Conservation (phyloP, 2,329 filamentous ascomycete species). For the Thielaviopsis populi region DNA sequence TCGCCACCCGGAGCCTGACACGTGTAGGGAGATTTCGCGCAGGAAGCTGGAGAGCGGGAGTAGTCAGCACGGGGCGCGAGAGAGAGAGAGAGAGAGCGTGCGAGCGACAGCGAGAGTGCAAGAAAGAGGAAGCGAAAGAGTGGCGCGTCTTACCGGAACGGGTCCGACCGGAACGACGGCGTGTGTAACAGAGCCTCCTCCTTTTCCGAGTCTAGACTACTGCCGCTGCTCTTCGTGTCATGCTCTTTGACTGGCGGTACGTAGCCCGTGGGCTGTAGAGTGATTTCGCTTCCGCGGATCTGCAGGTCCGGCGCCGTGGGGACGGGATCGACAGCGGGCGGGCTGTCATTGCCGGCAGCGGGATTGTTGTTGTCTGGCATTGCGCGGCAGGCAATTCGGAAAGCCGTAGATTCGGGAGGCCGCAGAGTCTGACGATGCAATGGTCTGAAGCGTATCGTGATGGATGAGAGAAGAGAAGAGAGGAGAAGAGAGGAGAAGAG, state of each 20-base stretch:
- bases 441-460: not conserved
- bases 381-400: not conserved
- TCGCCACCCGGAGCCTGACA: slow-evolving; percentile 88
- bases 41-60: slow-evolving; percentile 50
- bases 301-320: slow-evolving; percentile 56
- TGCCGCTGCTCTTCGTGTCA: slow-evolving; percentile 19
- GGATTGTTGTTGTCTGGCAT: not conserved
- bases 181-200: slow-evolving; percentile 68
- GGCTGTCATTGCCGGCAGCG: not conserved
- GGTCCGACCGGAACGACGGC: slow-evolving; percentile 65
- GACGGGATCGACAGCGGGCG: slow-evolving; percentile 22
- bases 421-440: not conserved
- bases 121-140: not conserved
- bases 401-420: not conserved
- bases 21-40: slow-evolving; percentile 82
- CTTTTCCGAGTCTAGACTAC: slow-evolving; percentile 30
- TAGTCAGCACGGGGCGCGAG: not conserved
- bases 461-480: too few species aligned
- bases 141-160: slow-evolving; percentile 34
- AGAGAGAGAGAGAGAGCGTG: not conserved
- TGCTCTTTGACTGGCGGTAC: slow-evolving; percentile 33
- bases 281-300: slow-evolving; percentile 59
- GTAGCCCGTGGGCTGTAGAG: slow-evolving; percentile 57
- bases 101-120: not conserved
- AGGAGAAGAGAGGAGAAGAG: not conserved